These are phyloP conservation scores for Leucosporidium creatinivorum DNA, from an alignment of 768 basidiomycete species.

Conservation along the genomic window DNA sequence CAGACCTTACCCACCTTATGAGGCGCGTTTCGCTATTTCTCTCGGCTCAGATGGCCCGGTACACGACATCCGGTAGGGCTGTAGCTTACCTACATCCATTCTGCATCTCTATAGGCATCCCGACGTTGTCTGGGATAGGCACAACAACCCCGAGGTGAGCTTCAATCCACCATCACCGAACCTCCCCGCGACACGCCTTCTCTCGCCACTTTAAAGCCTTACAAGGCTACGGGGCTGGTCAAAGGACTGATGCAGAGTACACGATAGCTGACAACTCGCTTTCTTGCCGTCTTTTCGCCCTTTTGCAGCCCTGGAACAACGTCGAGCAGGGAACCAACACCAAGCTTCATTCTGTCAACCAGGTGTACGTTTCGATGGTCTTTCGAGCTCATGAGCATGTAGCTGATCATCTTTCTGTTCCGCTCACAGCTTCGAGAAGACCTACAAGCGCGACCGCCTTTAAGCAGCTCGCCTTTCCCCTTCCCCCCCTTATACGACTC, in stretches of 20 bases:
- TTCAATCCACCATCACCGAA: background rate
- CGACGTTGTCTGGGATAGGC: constrained; percentile 27
- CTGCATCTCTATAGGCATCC: background rate
- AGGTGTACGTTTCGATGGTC: background rate
- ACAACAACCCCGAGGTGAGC: constrained; percentile 33
- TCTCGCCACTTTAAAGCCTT: too few relatives aligned
- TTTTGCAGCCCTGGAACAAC: constrained; percentile 33
- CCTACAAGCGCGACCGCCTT: too few relatives aligned
- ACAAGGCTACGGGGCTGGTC: background rate
- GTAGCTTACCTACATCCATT: background rate
- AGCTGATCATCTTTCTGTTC: too few relatives aligned
- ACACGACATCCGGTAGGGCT: too few relatives aligned
- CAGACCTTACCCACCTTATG: too few relatives aligned
- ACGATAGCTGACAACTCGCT: background rate
- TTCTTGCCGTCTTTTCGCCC: background rate
- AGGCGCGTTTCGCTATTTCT: background rate
- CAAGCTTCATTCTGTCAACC: constrained; percentile 32
- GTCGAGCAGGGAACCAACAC: constrained; percentile 33
- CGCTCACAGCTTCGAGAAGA: too few relatives aligned
- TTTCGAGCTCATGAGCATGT: too few relatives aligned
- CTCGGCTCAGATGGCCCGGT: background rate
- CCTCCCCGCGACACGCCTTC: too few relatives aligned
- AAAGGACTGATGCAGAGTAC: background rate
- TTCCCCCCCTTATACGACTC: too few relatives aligned
- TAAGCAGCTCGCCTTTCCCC: too few relatives aligned